phyloP scores from a whole-genome alignment of 108 stramenopile species.

The Epipyxis sp. region DNA sequence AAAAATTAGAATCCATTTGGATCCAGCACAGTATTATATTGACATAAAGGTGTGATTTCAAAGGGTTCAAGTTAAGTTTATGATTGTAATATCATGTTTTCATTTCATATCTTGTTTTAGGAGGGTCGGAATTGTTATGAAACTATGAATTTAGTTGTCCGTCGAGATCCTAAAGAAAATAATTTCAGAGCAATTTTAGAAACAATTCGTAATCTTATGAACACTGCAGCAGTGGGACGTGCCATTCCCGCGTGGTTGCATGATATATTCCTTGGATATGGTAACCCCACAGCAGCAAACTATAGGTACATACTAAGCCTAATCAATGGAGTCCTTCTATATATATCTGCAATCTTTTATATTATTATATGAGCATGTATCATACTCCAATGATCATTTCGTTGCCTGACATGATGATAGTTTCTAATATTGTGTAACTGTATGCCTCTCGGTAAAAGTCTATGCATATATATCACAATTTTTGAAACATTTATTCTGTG shows the following conservation, averaged over 20 bases:
- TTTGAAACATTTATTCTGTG: no score
- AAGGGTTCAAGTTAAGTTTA: background rate
- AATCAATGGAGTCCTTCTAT: constrained; percentile 40
- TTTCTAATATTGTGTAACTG: no score
- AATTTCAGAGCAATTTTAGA: constrained; percentile 90
- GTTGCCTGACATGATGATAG: no score
- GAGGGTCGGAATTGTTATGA: constrained; percentile 45
- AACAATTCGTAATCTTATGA: constrained; percentile 67
- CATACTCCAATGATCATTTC: no score
- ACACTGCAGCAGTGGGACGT: constrained; percentile 61
- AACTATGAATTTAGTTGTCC: constrained; percentile 77
- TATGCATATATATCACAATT: no score
- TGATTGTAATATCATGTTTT: background rate
- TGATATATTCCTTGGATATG: constrained; percentile 71
- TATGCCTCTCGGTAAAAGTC: no score
- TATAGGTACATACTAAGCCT: no score
- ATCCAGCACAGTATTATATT: constrained; percentile 73
- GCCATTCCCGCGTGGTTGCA: constrained; percentile 87
- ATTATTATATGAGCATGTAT: no score
- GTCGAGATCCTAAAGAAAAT: constrained; percentile 81
- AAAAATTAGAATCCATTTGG: constrained; percentile 70
- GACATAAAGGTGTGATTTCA: constrained; percentile 46
- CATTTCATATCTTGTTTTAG: background rate
- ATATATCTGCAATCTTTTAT: no score
- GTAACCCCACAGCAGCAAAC: background rate